Evolutionary conservation across 176 grass and related monocot species (phyloP).

Genomic region (Tuctoria greenei): DNA sequence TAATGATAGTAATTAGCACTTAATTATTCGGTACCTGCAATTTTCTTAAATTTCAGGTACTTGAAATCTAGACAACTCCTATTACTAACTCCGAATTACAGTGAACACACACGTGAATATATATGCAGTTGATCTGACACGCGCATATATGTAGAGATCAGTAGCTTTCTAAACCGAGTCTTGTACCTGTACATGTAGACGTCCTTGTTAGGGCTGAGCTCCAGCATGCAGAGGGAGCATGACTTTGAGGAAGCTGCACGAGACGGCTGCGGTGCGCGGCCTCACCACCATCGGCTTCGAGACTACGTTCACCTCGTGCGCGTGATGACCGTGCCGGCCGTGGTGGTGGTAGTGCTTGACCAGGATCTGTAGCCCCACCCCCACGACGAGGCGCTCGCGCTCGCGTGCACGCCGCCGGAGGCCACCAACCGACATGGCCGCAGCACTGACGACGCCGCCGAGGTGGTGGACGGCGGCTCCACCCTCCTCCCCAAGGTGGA

Average conservation of each 20-base stretch:
- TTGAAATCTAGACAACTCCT: no score
- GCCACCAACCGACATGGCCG: not conserved
- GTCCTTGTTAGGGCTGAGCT: slow-evolving; percentile 51
- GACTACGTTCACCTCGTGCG: slow-evolving; percentile 41
- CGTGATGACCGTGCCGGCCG: not conserved
- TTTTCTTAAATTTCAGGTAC: no score
- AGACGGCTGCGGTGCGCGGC: not conserved
- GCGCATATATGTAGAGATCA: not conserved
- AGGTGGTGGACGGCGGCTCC: slow-evolving; percentile 17
- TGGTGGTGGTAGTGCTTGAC: slow-evolving; percentile 37
- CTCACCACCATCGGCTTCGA: slow-evolving; percentile 44
- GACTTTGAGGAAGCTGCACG: slow-evolving; percentile 57
- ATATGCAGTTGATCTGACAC: no score
- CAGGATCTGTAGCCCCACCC: slow-evolving; percentile 55
- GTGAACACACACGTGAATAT: not conserved
- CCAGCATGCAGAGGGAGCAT: slow-evolving; percentile 50
- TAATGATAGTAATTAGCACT: no score
- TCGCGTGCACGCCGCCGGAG: slow-evolving; percentile 12
- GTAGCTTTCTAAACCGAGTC: not conserved
- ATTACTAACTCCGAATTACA: not conserved
- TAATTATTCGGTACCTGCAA: no score
- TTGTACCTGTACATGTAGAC: slow-evolving; percentile 71
- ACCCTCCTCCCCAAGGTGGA: slow-evolving; percentile 57
- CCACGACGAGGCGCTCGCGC: slow-evolving; percentile 37
- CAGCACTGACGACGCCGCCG: not conserved